Evolutionary conservation across 2,329 filamentous ascomycete species (phyloP), one percentile per base, ranked within the genome.

Genomic region (Fusarium acutatum): DNA sequence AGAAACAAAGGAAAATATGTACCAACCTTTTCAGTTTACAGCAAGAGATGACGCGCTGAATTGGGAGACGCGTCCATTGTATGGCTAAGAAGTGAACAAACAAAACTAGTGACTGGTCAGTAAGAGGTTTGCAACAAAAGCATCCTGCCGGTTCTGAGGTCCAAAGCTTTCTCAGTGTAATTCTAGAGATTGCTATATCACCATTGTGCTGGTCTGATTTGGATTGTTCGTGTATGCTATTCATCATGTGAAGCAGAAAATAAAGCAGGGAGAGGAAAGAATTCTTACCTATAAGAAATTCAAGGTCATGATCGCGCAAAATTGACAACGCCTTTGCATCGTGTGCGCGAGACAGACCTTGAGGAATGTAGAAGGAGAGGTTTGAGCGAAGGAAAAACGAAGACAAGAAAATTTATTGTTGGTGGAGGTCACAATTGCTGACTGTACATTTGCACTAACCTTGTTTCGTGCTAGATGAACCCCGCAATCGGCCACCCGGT

Each of bases 191-290:
- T 82, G 73, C 69, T 78, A 75, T 41, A 81, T 89, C 88, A 88
- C 88, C 88, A 90, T 85, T 82, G 80, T 54, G 78, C 79, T 84
- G 82, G 88, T 90, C 87, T 86, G 88, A 86, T 83, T 90, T 90
- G 88, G 88, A 90, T 90, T 90, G 88, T 89, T 89, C 87, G 82
- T 82, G 81, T 75, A 75, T 75, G 69, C 56, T 77, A 62, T 74
- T 81, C 82, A 83, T 83, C 81, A 81, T 71, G 67, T 71, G 73
- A 79, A 69, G 65, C 59, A 71, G 44, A 35, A 38, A 37, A 58
- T 34, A 47, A 44, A 60, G 66, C 60, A 50, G 49, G 61, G 26
- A 12, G 22, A 43, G 20, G 12, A 38, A 56, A 32, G 14, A 28
- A 18, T 14, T 52, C 75, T 79, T 80, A 79, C 79, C 77, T 61